These are phyloP conservation scores for Fusarium foetens DNA, from an alignment of 2,329 filamentous ascomycete genomes.

Conservation along the genomic window DNA sequence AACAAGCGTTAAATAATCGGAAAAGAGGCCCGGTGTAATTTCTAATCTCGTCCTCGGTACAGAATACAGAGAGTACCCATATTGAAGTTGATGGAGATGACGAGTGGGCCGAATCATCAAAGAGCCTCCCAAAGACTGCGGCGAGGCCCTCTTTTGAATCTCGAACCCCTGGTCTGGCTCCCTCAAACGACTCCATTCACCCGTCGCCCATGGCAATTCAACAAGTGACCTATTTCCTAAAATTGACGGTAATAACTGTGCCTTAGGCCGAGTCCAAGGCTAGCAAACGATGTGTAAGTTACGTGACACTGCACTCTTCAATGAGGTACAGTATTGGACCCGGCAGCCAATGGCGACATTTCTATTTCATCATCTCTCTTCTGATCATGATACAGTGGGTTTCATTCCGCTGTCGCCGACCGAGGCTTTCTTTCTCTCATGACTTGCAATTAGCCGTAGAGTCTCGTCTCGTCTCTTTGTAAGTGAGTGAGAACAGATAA, in stretches of 20 bases:
- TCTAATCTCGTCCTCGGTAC: conserved; percentile 3
- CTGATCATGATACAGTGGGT: conserved; percentile 7
- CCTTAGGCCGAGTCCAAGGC: conserved; percentile 23
- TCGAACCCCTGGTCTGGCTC: conserved; percentile 7
- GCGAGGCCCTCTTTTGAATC: conserved; percentile 22
- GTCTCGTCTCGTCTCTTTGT: conserved; percentile 10
- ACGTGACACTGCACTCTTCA: conserved; percentile 12
- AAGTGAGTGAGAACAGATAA: conserved; percentile 4
- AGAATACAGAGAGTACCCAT: conserved; percentile 10
- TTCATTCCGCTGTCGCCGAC: conserved; percentile 23
- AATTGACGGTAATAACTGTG: conserved; percentile 3
- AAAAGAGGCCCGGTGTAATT: conserved; percentile 6
- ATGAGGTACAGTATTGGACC: conserved; percentile 2
- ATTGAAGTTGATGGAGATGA: conserved; percentile 38
- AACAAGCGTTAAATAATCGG: not conserved
- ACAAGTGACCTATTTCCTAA: conserved; percentile 13
- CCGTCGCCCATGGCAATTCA: conserved; percentile 44
- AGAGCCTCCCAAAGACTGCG: conserved; percentile 17
- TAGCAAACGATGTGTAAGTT: conserved; percentile 29
- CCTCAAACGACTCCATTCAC: conserved; percentile 22
- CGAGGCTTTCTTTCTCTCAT: conserved; percentile 10
- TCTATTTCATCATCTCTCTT: conserved; percentile 13
- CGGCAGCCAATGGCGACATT: conserved; percentile 22
- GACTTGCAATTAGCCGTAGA: conserved; percentile 4
- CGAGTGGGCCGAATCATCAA: conserved; percentile 42